Percentiles rank a stretch among this genome's conserved stretches.
phyloP scores from a whole-genome alignment of 1,284 basidiomycete genomes.

The Termitomyces sp. region DNA sequence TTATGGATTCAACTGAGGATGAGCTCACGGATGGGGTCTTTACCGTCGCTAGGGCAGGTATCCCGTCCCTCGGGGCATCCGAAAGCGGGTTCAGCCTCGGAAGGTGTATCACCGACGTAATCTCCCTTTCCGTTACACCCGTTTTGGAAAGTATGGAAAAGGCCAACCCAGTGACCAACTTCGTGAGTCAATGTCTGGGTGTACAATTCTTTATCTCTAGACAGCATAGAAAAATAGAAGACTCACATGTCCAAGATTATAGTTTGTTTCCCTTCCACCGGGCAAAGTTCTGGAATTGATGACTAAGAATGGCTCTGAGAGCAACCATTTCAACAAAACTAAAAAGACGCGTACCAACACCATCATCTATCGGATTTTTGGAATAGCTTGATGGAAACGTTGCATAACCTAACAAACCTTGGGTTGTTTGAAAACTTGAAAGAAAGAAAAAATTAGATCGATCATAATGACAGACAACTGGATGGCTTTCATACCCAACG shows the following conservation, averaged over 20 bases:
- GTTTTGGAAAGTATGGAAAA: slow-evolving; percentile 19
- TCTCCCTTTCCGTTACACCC: slow-evolving; percentile 29
- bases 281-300: not conserved
- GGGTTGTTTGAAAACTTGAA: slow-evolving; percentile 9
- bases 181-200: slow-evolving; percentile 22
- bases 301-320: not conserved
- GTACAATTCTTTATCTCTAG: not conserved
- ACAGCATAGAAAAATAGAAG: not conserved
- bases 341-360: slow-evolving; percentile 10
- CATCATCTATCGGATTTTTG: slow-evolving; percentile 11
- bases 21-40: slow-evolving; percentile 31
- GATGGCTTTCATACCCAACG: slow-evolving; percentile 11
- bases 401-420: slow-evolving; percentile 14
- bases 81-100: slow-evolving; percentile 29
- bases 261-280: not conserved
- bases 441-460: not conserved
- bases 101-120: slow-evolving; percentile 40
- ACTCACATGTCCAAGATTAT: slow-evolving; percentile 10
- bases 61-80: slow-evolving; percentile 31
- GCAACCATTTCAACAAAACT: slow-evolving; percentile 3
- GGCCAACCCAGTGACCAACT: slow-evolving; percentile 17
- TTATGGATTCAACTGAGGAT: not conserved
- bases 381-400: slow-evolving; percentile 17
- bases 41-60: slow-evolving; percentile 26
- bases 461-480: not conserved